Conservation (phyloP, 1,139 yeast species). For the Nakaseomyces uthaithaninus region DNA sequence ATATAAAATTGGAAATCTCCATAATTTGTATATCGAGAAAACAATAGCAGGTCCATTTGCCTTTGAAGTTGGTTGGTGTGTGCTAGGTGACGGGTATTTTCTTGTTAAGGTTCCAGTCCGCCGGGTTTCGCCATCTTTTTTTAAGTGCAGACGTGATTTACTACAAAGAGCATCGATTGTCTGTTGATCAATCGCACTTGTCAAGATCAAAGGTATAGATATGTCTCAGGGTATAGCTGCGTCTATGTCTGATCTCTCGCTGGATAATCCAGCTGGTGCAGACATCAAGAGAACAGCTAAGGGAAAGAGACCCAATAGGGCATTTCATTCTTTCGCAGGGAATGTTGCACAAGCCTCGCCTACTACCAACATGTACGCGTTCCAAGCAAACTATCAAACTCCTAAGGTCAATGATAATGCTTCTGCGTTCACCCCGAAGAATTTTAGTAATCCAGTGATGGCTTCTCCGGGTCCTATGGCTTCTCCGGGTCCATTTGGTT, state of each 20-base stretch:
- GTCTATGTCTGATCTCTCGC: conserved; percentile 17
- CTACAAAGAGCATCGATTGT: too few species aligned
- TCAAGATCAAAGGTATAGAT: too few species aligned
- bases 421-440: conserved; percentile 5
- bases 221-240: conserved; percentile 16
- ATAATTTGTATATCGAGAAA: too few species aligned
- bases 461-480: conserved; percentile 10
- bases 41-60: too few species aligned
- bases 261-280: conserved; percentile 13
- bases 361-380: conserved; percentile 3
- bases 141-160: too few species aligned
- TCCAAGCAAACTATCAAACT: conserved; percentile 8
- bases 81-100: too few species aligned
- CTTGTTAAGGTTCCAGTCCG: too few species aligned
- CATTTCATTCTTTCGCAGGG: conserved; percentile 19
- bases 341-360: conserved; percentile 7
- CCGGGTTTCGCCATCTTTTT: too few species aligned
- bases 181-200: too few species aligned
- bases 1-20: too few species aligned
- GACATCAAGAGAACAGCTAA: conserved; percentile 12
- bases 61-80: too few species aligned
- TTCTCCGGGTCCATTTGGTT: conserved; percentile 8
- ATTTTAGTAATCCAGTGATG: neutral
- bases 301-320: conserved; percentile 23
- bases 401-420: conserved; percentile 8